These are phyloP conservation scores for Coccomyxa subellipsoidea DNA, from an alignment of 163 green algal genomes.

Conservation along the genomic window DNA sequence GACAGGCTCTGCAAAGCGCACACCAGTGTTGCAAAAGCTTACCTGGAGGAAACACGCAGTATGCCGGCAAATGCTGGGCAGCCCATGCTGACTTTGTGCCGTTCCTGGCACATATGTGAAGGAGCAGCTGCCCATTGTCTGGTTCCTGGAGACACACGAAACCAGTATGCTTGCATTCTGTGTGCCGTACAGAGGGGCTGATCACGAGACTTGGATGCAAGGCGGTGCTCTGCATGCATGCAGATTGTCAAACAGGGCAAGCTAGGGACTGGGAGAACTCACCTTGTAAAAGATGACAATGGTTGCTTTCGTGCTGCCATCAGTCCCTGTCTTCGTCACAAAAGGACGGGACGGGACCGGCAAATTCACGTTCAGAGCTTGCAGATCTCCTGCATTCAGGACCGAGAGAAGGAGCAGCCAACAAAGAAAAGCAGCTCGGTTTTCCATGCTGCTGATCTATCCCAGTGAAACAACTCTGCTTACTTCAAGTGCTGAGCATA, in stretches of 20 bases:
- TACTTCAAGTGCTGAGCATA: too few species aligned
- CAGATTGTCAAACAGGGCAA: neutral
- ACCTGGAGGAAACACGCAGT: neutral
- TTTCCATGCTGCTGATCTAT: neutral
- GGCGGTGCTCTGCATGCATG: too few species aligned
- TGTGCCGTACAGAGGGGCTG: neutral
- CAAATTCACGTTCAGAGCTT: neutral
- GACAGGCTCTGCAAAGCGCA: too few species aligned
- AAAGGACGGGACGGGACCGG: neutral
- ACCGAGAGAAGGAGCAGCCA: neutral
- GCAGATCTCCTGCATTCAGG: neutral
- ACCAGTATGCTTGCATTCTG: neutral
- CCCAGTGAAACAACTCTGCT: too few species aligned
- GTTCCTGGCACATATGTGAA: neutral
- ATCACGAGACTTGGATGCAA: too few species aligned
- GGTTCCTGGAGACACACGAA: neutral
- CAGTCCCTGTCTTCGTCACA: neutral
- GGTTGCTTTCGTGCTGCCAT: neutral
- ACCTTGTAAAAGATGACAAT: neutral
- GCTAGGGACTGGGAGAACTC: neutral
- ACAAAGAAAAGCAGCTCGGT: neutral
- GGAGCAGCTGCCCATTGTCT: neutral
- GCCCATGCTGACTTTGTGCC: neutral
- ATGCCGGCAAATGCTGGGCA: neutral
- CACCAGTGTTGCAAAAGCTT: neutral